Base-by-base conservation (phyloP, 1,139 yeast genomes). In the Pichia kudriavzevii region DNA sequence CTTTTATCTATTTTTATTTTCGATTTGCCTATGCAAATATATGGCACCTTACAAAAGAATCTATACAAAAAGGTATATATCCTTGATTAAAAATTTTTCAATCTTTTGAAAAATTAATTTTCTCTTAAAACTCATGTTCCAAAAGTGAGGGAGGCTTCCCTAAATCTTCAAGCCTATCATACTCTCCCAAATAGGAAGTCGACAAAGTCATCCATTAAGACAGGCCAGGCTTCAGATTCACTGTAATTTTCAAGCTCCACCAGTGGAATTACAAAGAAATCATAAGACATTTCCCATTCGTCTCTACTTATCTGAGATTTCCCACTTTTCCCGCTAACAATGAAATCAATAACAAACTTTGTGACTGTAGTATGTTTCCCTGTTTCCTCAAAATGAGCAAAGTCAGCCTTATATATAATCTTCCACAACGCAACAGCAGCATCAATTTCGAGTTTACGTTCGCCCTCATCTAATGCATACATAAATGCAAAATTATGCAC, bases 211-310 rank as follows among this genome's bases (percentile, higher is more conserved):
- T 88, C 98, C 47, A 88, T 74, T 12, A 83, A 65, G 39, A 84
- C 75, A 6, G 97, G 98, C 97, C 97, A 88, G 1, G 96, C 82
- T 30, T 81, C 87, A 54, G 71, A 67, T 45, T 80, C 93, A 49
- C 81, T 88, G 56, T 85, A 87, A 4, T 58, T 63, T 9, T 58
- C 55, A 13, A 81, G 24, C 4, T 36, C 29, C 1, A 9, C 16
- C 1, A 64, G 56, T 31, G 71, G 70, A 39, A 75, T 77, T 30
- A 60, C 58, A 34, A 81, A 61, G 52, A 88, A 85, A 41, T 75
- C 72, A 42, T 72, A 69, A 38, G 82, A 63, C 96, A 88, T 87
- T 41, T 72, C 69, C 95, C 96, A 88, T 24, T 79, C 74, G 52
- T 88, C 98, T 42, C 61, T 70, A 7, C 82, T 71, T 22, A 88